phyloP scores from a whole-genome alignment of 2,329 filamentous ascomycete genomes.

The Canariomyces notabilis region DNA sequence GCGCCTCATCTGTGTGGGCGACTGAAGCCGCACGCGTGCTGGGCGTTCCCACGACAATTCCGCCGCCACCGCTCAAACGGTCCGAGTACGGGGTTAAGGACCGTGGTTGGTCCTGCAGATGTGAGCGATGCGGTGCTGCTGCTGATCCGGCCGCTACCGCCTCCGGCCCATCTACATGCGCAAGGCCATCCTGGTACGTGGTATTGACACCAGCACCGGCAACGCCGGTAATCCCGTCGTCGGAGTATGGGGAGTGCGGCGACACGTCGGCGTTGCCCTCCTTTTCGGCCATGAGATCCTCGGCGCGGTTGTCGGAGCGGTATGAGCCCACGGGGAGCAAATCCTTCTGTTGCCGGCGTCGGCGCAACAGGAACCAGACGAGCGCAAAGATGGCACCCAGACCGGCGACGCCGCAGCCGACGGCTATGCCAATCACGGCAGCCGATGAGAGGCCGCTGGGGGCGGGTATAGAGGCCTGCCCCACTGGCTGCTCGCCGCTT shows the following conservation, averaged over 20 bases:
- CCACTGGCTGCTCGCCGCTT: neutral
- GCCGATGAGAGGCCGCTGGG: conserved; percentile 35
- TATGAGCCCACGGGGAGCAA: conserved; percentile 26
- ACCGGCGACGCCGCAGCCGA: conserved; percentile 36
- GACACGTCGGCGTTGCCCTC: conserved; percentile 36
- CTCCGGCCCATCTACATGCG: neutral
- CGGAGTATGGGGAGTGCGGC: conserved; percentile 41
- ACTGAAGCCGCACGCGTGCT: conserved; percentile 13
- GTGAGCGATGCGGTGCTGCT: neutral
- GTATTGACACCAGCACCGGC: conserved; percentile 10
- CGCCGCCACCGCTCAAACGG: conserved; percentile 12
- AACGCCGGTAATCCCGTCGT: conserved; percentile 31
- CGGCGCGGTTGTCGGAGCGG: conserved; percentile 22
- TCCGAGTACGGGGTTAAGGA: conserved; percentile 34
- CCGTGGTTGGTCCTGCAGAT: conserved; percentile 20
- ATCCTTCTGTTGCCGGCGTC: conserved; percentile 31
- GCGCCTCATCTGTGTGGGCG: conserved; percentile 12
- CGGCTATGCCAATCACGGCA: conserved; percentile 44
- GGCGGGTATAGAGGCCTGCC: too few relatives aligned
- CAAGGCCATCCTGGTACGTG: conserved; percentile 9
- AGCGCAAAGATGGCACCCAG: conserved; percentile 37
- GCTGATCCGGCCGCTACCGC: conserved; percentile 5
- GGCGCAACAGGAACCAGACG: conserved; percentile 41
- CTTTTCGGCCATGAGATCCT: conserved; percentile 44
- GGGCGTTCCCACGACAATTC: conserved; percentile 7